Percentiles rank a stretch among this genome's conserved stretches.
phyloP scores from a whole-genome alignment of 495 filamentous ascomycete genomes.

The Echria macrotheca region DNA sequence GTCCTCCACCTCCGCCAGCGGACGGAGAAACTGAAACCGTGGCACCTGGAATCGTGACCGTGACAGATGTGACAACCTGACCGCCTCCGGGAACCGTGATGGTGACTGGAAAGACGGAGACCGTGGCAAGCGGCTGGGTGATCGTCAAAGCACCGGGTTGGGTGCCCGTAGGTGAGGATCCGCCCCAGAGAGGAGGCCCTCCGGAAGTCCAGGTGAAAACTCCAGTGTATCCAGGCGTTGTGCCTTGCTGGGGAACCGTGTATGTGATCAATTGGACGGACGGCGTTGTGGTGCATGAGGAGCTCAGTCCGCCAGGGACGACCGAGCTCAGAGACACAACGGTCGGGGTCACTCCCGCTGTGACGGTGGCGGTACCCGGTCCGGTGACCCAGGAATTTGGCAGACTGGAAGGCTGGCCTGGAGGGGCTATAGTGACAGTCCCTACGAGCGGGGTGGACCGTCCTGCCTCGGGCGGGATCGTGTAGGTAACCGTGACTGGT shows the following conservation, averaged over 20 bases:
- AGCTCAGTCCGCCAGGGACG: not conserved
- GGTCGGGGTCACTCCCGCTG: not conserved
- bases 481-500: slow-evolving; percentile 16
- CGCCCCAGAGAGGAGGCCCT: not conserved
- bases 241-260: slow-evolving; percentile 13
- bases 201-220: slow-evolving; percentile 13
- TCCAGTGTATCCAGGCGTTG: slow-evolving; percentile 13
- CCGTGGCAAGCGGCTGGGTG: not conserved
- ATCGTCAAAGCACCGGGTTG: not conserved
- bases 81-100: slow-evolving; percentile 2
- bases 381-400: not conserved
- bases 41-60: slow-evolving; percentile 6
- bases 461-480: slow-evolving; percentile 10
- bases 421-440: slow-evolving; percentile 17
- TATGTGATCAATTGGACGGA: slow-evolving; percentile 15
- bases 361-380: not conserved
- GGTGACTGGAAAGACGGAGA: slow-evolving; percentile 4
- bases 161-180: not conserved
- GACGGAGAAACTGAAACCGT: not conserved
- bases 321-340: no score
- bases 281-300: not conserved
- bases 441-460: slow-evolving; percentile 5
- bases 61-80: slow-evolving; percentile 1
- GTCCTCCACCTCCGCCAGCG: not conserved
- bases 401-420: not conserved